A percentile compares a stretch with the other conserved stretches of the same genome.
phyloP scores from a whole-genome alignment of 495 filamentous ascomycete genomes.

The Podospora sp. region DNA sequence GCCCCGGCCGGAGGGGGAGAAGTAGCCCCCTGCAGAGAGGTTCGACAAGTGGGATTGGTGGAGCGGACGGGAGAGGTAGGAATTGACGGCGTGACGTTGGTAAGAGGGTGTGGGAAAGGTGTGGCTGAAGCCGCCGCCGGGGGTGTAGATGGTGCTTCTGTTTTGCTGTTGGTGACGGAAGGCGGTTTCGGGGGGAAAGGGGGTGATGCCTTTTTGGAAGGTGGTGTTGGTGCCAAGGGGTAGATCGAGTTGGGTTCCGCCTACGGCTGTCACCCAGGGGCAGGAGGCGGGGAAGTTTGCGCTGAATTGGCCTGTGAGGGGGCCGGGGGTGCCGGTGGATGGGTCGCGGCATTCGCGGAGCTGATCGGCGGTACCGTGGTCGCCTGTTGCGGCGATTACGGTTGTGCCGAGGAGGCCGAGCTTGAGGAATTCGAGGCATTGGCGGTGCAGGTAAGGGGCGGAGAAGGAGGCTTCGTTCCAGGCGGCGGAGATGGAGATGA shows the following conservation, averaged over 20 bases:
- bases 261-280: conserved; percentile 1
- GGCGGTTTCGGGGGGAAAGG: no score
- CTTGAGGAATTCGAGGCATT: conserved; percentile 54
- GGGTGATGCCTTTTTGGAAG: no score
- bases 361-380: conserved; percentile 28
- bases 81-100: background rate
- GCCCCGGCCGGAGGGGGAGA: background rate
- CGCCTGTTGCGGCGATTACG: conserved; percentile 58
- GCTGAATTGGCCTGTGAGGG: no score
- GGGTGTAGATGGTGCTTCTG: background rate
- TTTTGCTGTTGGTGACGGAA: background rate
- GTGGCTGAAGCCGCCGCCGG: background rate
- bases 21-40: background rate
- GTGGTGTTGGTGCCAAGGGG: no score
- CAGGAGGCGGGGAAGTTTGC: background rate
- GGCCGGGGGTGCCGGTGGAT: no score
- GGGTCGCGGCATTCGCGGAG: background rate
- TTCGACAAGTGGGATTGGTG: no score
- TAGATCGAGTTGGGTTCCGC: no score
- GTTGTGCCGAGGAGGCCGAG: conserved; percentile 61
- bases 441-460: conserved; percentile 27
- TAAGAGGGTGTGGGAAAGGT: background rate
- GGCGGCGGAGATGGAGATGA: background rate
- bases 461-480: conserved; percentile 29
- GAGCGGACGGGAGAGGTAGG: background rate